Evolutionary conservation across 768 basidiomycete species (phyloP).

Genomic region (Lentinus tigrinus): DNA sequence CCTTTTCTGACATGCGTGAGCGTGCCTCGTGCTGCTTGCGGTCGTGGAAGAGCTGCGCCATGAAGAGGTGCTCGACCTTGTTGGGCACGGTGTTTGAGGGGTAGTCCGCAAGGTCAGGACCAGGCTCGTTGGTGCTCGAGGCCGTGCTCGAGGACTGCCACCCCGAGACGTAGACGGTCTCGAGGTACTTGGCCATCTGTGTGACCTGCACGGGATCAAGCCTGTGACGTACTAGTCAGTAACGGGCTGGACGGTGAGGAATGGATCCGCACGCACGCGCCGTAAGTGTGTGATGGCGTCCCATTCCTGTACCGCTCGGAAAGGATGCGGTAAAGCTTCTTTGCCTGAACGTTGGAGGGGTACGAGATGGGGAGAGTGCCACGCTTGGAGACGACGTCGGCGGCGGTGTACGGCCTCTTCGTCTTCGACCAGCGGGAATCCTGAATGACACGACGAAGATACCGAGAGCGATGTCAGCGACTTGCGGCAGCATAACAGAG

Average conservation of each 20-base stretch:
- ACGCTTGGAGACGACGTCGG: conserved; percentile 90
- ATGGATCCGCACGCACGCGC: conserved; percentile 71
- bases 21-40: conserved; percentile 90
- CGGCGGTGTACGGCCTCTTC: conserved; percentile 90
- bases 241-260: background rate
- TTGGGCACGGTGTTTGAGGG: conserved; percentile 98
- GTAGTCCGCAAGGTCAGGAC: conserved; percentile 99
- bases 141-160: conserved; percentile 96
- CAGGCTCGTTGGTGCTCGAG: conserved; percentile 91
- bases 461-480: background rate
- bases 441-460: conserved; percentile 38
- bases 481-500: background rate
- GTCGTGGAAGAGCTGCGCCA: conserved; percentile 98
- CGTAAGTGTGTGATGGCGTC: conserved; percentile 93
- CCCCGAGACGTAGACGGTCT: conserved; percentile 98
- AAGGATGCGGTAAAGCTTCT: conserved; percentile 82
- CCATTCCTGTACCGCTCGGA: conserved; percentile 72
- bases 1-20: conserved; percentile 62
- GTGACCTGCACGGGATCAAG: conserved; percentile 97
- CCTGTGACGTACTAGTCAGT: conserved; percentile 39
- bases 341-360: conserved; percentile 79
- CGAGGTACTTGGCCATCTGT: conserved; percentile 98
- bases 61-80: conserved; percentile 98
- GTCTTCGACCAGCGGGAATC: conserved; percentile 82
- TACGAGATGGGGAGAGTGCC: conserved; percentile 85